Percentiles rank a stretch among this genome's conserved stretches.
phyloP scores from a whole-genome alignment of 305 asterid species.

The Fraxinus xanthoxyloides region DNA sequence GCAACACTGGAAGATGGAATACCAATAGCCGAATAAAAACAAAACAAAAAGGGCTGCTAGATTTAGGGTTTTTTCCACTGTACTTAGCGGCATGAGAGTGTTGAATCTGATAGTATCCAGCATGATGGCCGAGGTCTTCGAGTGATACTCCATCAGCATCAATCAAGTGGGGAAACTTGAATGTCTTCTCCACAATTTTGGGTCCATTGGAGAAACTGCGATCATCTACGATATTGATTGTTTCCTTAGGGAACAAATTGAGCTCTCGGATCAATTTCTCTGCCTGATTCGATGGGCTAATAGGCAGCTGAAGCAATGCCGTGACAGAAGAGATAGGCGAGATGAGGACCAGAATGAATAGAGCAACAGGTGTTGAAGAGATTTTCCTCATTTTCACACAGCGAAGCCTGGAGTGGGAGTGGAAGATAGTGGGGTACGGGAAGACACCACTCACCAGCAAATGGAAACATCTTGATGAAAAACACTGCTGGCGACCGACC shows the following conservation, averaged over 20 bases:
- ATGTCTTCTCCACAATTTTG: slow-evolving; percentile 48
- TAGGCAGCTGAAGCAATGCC: slow-evolving; percentile 48
- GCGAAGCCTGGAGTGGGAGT: neutral
- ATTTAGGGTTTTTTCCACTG: neutral
- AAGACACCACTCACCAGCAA: neutral
- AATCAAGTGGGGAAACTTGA: slow-evolving; percentile 45
- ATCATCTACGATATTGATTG: slow-evolving; percentile 43
- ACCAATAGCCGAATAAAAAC: neutral
- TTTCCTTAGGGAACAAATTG: slow-evolving; percentile 47
- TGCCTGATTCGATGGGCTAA: slow-evolving; percentile 33
- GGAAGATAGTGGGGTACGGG: neutral
- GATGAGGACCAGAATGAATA: slow-evolving; percentile 20
- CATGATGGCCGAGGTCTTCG: slow-evolving; percentile 65
- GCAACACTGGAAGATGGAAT: neutral
- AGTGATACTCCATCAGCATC: slow-evolving; percentile 37
- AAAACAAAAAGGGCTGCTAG: neutral
- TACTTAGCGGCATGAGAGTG: slow-evolving; percentile 88
- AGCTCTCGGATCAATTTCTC: slow-evolving; percentile 51
- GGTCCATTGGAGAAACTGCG: slow-evolving; percentile 26
- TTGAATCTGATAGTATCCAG: slow-evolving; percentile 84
- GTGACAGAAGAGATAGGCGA: slow-evolving; percentile 38
- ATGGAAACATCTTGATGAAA: neutral
- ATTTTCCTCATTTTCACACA: neutral
- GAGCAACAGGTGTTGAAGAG: neutral
- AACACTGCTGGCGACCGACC: neutral